Conservation (phyloP, 2,329 filamentous ascomycete genomes). For the Fusarium sp. region DNA sequence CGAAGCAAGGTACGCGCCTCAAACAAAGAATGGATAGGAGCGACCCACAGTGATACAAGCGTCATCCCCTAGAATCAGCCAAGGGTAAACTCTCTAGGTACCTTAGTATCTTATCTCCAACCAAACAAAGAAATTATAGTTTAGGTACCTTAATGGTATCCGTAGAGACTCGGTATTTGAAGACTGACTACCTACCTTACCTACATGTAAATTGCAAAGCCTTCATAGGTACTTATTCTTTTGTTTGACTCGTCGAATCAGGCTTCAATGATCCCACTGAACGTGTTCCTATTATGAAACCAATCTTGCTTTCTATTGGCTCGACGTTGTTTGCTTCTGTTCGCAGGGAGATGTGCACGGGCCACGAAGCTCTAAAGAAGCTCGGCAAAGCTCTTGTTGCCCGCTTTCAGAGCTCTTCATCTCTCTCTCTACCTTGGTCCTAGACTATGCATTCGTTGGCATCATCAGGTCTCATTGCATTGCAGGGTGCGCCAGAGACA, state of each 20-base stretch:
- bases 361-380: slow-evolving; percentile 18
- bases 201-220: not conserved
- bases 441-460: not conserved
- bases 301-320: not conserved
- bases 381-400: not conserved
- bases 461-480: not conserved
- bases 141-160: too few species aligned
- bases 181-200: too few species aligned
- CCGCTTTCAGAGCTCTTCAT: not conserved
- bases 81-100: not conserved
- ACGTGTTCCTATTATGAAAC: not conserved
- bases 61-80: not conserved
- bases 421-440: not conserved
- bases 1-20: slow-evolving; percentile 3
- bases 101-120: not conserved
- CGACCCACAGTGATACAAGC: not conserved
- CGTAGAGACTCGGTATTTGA: too few species aligned
- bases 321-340: slow-evolving; percentile 12
- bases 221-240: not conserved
- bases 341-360: slow-evolving; percentile 41
- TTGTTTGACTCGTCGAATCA: not conserved
- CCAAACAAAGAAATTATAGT: not conserved
- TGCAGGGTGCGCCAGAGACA: not conserved
- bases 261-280: not conserved
- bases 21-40: slow-evolving; percentile 8